Evolutionary conservation across 805 yeast genomes (phyloP), one percentile per base, ranked within the genome.

Genomic region (Wilhelminamyces savonicus): DNA sequence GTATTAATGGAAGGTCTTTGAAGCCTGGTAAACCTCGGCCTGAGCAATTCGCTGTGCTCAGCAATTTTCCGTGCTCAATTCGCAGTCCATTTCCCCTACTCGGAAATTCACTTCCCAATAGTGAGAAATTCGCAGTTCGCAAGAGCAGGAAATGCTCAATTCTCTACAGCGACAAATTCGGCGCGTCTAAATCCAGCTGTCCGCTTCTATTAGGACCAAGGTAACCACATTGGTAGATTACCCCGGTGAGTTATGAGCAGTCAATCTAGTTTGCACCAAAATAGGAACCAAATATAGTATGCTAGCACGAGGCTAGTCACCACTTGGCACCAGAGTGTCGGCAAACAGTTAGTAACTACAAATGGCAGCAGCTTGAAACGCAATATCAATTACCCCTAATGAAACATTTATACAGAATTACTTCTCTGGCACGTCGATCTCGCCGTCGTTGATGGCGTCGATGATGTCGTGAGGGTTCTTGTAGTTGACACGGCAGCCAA

Each of bases 381-480:
- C 40, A 41, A 47, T 50, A 36, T 43, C 41, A 39, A 44, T 48
- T 48, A 52, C 54, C 59, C 64, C 59, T 52, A 56, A 52, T 51
- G 52, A 48, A 51, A 49, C 57, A 54, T 56, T 48, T 52, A 48
- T 53, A 55, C 56, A 61, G 56, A 43, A 55, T 72, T 75, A 78
- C 75, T 78, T 78, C 69, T 76, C 85, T 71, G 85, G 84, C 61
- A 78, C 77, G 68, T 90, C 97, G 64, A 92, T 81, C 73, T 87
- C 96, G 73, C 98, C 98, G 70, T 82, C 90, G 76, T 90, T 79
- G 69, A 92, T 92, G 69, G 90, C 96, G 56, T 88, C 98, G 62
- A 92, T 90, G 75, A 90, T 82, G 71, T 84, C 97, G 69, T 92
- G 97, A 55, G 98, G 96, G 81, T 90, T 90, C 81, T 92, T 90